A percentile compares a stretch with the other conserved stretches of the same genome.
Conservation (phyloP, 1,284 basidiomycete species). For the Stereum hirsutum region DNA sequence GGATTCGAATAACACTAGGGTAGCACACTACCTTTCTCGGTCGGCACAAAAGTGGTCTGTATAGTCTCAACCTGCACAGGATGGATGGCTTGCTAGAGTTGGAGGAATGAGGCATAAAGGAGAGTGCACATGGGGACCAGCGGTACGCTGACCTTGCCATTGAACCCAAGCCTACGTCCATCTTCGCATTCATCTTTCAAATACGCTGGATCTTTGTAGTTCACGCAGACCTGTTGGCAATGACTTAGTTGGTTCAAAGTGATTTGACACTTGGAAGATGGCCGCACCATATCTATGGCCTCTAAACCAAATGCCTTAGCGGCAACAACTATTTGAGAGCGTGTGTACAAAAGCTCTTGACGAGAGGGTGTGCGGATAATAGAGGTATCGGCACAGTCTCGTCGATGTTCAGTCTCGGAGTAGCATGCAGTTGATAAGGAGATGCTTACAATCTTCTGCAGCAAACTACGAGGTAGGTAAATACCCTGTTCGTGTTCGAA, state of each 20-base stretch:
- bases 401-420: constrained; percentile 3
- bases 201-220: constrained; percentile 73
- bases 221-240: constrained; percentile 68
- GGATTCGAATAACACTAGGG: constrained; percentile 2
- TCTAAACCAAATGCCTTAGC: constrained; percentile 81
- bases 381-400: constrained; percentile 81
- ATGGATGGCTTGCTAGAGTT: constrained; percentile 84
- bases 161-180: constrained; percentile 72
- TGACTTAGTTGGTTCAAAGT: not conserved
- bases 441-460: constrained; percentile 74
- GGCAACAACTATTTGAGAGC: constrained; percentile 77
- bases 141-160: constrained; percentile 58
- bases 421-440: not conserved
- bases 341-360: constrained; percentile 74
- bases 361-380: constrained; percentile 74
- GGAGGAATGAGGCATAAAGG: constrained; percentile 1
- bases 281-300: constrained; percentile 79
- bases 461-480: constrained; percentile 52
- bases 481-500: constrained; percentile 3
- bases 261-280: not conserved
- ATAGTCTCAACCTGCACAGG: constrained; percentile 79
- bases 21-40: constrained; percentile 44
- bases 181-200: constrained; percentile 75
- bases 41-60: constrained; percentile 75
- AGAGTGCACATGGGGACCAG: not conserved